Percentiles rank a stretch among this genome's conserved stretches.
phyloP scores from a whole-genome alignment of 1,139 yeast species.

The Yueomyces sp. region DNA sequence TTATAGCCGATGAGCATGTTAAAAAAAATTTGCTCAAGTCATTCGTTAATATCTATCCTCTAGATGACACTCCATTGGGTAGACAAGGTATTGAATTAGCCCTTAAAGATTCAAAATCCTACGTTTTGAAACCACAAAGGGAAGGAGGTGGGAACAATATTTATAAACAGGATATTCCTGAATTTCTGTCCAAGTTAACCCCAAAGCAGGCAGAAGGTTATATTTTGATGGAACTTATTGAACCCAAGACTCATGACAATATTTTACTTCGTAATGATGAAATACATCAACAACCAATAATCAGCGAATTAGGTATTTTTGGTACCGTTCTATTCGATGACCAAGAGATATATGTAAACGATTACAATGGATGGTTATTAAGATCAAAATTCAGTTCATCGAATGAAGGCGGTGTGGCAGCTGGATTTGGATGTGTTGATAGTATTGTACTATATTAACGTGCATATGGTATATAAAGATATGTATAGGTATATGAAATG shows the following conservation, averaged over 20 bases:
- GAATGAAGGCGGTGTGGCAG: constrained; percentile 97
- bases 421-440: constrained; percentile 96
- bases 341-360: constrained; percentile 43
- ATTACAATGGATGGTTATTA: constrained; percentile 69
- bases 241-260: constrained; percentile 49
- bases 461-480: background rate
- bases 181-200: constrained; percentile 46
- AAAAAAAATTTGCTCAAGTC: constrained; percentile 37
- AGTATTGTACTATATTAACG: constrained; percentile 32
- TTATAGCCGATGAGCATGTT: constrained; percentile 27
- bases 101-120: constrained; percentile 50
- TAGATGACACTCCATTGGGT: constrained; percentile 63
- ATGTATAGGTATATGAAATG: background rate
- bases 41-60: constrained; percentile 76
- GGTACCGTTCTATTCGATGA: constrained; percentile 74
- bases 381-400: constrained; percentile 80
- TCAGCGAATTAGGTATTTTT: constrained; percentile 84
- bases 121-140: constrained; percentile 89
- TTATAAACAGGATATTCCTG: constrained; percentile 74
- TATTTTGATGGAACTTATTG: constrained; percentile 84
- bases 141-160: constrained; percentile 94
- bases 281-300: constrained; percentile 51
- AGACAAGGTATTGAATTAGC: constrained; percentile 54
- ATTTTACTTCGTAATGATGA: constrained; percentile 58
- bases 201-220: constrained; percentile 79